Percentiles rank a stretch among this genome's conserved stretches.
These are phyloP conservation scores for Elaeis oleifera DNA, from an alignment of 202 grass and related monocot species.

Conservation along the genomic window DNA sequence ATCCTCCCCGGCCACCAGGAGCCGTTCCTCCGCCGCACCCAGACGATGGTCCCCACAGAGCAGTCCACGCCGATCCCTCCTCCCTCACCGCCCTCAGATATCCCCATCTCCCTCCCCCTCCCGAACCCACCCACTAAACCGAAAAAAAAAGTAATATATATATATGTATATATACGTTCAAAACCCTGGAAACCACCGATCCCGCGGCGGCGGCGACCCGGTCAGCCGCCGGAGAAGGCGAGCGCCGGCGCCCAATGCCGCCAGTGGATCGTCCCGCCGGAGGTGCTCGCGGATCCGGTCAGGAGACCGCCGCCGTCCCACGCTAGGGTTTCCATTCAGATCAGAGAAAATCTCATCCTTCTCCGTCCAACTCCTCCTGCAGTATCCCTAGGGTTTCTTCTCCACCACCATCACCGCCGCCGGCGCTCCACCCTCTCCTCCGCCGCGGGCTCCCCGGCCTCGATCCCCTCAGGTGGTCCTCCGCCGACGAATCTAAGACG, in stretches of 20 bases:
- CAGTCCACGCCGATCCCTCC: slow-evolving; percentile 34
- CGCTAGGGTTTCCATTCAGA: slow-evolving; percentile 13
- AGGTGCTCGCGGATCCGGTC: slow-evolving; percentile 10
- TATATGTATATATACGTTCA: not conserved
- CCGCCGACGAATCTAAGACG: not conserved
- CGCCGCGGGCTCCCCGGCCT: not conserved
- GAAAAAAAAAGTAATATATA: no score
- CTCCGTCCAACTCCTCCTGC: not conserved
- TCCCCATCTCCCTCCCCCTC: slow-evolving; percentile 22
- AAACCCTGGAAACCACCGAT: slow-evolving; percentile 37
- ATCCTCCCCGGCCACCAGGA: slow-evolving; percentile 84
- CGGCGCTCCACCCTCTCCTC: not conserved
- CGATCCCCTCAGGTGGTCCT: not conserved
- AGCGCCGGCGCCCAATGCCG: not conserved
- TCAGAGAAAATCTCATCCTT: slow-evolving; percentile 13
- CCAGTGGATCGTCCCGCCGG: not conserved
- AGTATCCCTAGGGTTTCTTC: not conserved
- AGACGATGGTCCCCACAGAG: slow-evolving; percentile 62
- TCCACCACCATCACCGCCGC: not conserved
- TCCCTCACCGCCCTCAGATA: slow-evolving; percentile 24
- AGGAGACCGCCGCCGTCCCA: not conserved
- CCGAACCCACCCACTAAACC: slow-evolving; percentile 5
- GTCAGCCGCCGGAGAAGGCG: no score
- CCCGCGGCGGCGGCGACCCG: no score
- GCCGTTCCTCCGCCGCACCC: slow-evolving; percentile 68